phyloP scores from a whole-genome alignment of 1,139 yeast species.

The Blastobotrys aristatus region DNA sequence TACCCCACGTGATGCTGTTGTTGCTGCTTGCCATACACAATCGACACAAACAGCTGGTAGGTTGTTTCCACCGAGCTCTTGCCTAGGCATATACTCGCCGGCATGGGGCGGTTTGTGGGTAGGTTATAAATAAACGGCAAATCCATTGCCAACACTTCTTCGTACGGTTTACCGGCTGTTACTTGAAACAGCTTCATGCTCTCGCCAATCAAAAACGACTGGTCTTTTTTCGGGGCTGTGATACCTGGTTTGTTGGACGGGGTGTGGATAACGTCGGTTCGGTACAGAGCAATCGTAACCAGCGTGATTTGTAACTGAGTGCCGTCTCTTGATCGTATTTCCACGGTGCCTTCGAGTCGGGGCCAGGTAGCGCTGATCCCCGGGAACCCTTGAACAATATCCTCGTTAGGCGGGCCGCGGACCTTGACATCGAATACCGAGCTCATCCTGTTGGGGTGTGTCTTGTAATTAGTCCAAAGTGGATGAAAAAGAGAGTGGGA shows the following conservation, averaged over 20 bases:
- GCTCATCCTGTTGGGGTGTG: constrained; percentile 10
- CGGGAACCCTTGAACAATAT: constrained; percentile 39
- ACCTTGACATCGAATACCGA: constrained; percentile 32
- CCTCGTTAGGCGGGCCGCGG: constrained; percentile 38
- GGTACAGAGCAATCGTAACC: constrained; percentile 36
- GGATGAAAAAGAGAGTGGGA: too few species aligned
- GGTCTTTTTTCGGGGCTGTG: constrained; percentile 32
- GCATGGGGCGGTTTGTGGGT: constrained; percentile 34
- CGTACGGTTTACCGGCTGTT: constrained; percentile 23
- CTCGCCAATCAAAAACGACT: constrained; percentile 35
- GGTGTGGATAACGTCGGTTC: constrained; percentile 37
- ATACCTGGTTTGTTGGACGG: constrained; percentile 35
- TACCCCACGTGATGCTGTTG: constrained; percentile 28
- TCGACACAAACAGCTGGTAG: constrained; percentile 34
- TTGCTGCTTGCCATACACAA: constrained; percentile 27
- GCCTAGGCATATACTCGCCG: constrained; percentile 35
- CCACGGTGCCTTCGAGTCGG: constrained; percentile 38
- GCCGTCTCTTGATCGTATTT: constrained; percentile 32
- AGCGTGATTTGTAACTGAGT: constrained; percentile 26
- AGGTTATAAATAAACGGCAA: constrained; percentile 37
- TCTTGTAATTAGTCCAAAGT: too few species aligned
- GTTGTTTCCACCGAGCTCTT: constrained; percentile 33
- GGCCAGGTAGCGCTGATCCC: constrained; percentile 42
- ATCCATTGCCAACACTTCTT: constrained; percentile 35
- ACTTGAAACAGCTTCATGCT: constrained; percentile 29